These are phyloP conservation scores for Fraxinus anomala DNA, from an alignment of 257 asterid species.

Conservation along the genomic window DNA sequence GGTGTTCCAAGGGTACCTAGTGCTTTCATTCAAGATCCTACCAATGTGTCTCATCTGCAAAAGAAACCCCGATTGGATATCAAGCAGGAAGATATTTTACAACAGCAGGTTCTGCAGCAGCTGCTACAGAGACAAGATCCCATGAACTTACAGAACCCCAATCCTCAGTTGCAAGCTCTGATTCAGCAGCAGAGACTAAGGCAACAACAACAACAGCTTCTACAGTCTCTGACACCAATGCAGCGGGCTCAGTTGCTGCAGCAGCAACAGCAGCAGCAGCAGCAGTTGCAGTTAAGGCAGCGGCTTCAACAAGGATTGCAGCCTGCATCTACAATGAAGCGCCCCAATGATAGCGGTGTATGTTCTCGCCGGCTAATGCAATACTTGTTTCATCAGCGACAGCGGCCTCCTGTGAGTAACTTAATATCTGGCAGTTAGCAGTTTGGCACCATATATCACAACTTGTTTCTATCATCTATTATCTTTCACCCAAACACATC, in stretches of 20 bases:
- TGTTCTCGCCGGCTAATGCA: constrained; percentile 96
- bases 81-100: constrained; percentile 84
- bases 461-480: neutral
- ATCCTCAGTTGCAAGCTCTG: constrained; percentile 78
- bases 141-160: constrained; percentile 65
- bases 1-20: constrained; percentile 57
- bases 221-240: constrained; percentile 78
- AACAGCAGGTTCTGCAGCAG: constrained; percentile 86
- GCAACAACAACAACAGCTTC: constrained; percentile 75
- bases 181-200: constrained; percentile 85
- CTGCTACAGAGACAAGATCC: constrained; percentile 69
- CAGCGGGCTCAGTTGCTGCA: constrained; percentile 81
- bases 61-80: constrained; percentile 92
- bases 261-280: constrained; percentile 33
- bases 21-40: constrained; percentile 68
- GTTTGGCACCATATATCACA: constrained; percentile 1
- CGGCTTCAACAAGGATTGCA: constrained; percentile 67
- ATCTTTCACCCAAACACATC: neutral
- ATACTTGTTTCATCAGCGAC: constrained; percentile 90
- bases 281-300: constrained; percentile 67
- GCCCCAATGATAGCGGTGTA: constrained; percentile 80
- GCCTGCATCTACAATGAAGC: constrained; percentile 65
- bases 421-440: constrained; percentile 4
- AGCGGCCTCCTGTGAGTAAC: constrained; percentile 82
- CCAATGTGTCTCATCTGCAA: constrained; percentile 65